Conservation (phyloP, 345 rosid genomes). For the Sisymbrium irio region DNA sequence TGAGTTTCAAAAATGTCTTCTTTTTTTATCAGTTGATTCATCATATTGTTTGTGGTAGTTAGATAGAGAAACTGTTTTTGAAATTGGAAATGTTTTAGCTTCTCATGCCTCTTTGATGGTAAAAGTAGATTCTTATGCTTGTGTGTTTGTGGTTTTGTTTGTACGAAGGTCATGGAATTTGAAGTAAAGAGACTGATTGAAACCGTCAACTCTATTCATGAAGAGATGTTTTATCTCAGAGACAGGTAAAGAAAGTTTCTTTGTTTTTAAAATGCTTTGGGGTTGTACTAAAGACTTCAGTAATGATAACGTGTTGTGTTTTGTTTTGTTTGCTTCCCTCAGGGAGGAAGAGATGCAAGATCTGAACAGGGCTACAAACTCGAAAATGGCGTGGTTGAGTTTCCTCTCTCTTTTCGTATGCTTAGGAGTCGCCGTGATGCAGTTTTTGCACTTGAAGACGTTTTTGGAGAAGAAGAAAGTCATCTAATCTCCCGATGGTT, state of each 20-base stretch:
- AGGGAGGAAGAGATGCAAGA: slow-evolving; percentile 92
- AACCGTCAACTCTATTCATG: slow-evolving; percentile 63
- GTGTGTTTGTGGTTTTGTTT: slow-evolving; percentile 26
- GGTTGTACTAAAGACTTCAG: background rate
- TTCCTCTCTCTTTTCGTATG: slow-evolving; percentile 69
- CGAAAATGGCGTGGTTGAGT: slow-evolving; percentile 61
- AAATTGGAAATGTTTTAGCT: too few species aligned
- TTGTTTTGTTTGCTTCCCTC: background rate
- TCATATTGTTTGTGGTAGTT: too few species aligned
- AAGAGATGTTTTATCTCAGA: slow-evolving; percentile 85
- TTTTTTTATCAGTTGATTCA: too few species aligned
- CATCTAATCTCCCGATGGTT: slow-evolving; percentile 38
- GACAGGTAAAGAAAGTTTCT: slow-evolving; percentile 53
- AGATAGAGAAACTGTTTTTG: too few species aligned
- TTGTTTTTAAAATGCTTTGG: background rate
- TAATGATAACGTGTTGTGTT: background rate
- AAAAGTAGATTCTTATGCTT: too few species aligned
- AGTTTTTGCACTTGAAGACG: slow-evolving; percentile 80
- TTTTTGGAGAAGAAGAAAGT: slow-evolving; percentile 92
- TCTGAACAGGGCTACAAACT: slow-evolving; percentile 63
- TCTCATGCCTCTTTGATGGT: too few species aligned
- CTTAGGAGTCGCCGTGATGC: slow-evolving; percentile 73
- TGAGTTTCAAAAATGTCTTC: slow-evolving; percentile 49
- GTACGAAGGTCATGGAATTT: slow-evolving; percentile 63
- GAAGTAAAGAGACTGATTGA: slow-evolving; percentile 75